Percentiles rank a stretch among this genome's conserved stretches.
phyloP scores from a whole-genome alignment of 2,329 filamentous ascomycete species.

The Hymenoscyphus salicellus region DNA sequence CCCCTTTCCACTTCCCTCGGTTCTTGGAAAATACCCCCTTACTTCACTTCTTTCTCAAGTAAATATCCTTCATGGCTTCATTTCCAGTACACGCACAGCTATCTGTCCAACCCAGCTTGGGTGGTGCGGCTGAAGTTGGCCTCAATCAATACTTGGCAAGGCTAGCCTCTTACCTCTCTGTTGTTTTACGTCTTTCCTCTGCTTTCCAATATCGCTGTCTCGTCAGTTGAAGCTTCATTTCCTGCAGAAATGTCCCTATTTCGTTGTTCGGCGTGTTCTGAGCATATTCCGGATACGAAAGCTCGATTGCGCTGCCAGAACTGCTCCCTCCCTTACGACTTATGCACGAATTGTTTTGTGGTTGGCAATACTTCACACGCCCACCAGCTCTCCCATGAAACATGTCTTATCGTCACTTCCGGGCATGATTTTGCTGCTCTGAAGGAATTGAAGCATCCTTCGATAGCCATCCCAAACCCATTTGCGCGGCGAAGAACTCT shows the following conservation, averaged over 20 bases:
- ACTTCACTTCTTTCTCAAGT: neutral
- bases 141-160: neutral
- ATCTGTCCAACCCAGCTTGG: neutral
- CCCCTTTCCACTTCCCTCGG: too few relatives aligned
- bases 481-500: neutral
- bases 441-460: constrained; percentile 7
- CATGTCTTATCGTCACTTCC: neutral
- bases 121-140: neutral
- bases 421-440: constrained; percentile 1
- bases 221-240: neutral
- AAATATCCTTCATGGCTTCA: neutral
- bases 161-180: neutral
- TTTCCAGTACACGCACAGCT: neutral
- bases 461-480: constrained; percentile 1
- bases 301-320: constrained; percentile 2
- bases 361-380: neutral
- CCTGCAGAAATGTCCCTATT: neutral
- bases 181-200: too few relatives aligned
- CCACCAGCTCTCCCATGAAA: constrained; percentile 7
- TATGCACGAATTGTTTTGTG: constrained; percentile 7
- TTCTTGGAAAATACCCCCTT: too few relatives aligned
- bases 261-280: neutral
- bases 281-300: constrained; percentile 1
- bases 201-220: neutral
- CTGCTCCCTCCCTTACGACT: neutral